These are phyloP conservation scores for Linum lewisii DNA, from an alignment of 345 rosid genomes.

Conservation along the genomic window DNA sequence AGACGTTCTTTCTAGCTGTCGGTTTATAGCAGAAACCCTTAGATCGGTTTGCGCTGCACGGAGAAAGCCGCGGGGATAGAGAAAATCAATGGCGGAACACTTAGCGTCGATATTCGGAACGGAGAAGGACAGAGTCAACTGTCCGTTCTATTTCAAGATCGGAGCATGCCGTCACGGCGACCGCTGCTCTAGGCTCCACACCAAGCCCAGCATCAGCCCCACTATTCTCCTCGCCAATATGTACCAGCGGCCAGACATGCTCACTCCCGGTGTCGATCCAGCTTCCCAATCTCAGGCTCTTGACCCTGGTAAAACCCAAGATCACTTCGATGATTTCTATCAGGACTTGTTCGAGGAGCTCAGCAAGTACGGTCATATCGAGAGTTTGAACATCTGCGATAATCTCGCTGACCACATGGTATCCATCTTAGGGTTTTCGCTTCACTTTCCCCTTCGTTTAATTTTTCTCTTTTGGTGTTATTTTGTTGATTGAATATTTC, in stretches of 20 bases:
- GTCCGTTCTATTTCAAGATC: constrained; percentile 82
- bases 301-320: constrained; percentile 65
- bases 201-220: constrained; percentile 70
- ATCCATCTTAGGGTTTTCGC: neutral
- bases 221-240: constrained; percentile 71
- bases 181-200: constrained; percentile 86
- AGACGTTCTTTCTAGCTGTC: too few species aligned
- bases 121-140: constrained; percentile 81
- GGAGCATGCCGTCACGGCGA: constrained; percentile 92
- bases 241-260: constrained; percentile 86
- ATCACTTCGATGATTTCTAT: constrained; percentile 72
- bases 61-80: neutral
- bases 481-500: neutral
- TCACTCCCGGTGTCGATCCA: constrained; percentile 71
- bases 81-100: constrained; percentile 72
- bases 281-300: constrained; percentile 39
- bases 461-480: neutral
- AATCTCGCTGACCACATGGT: constrained; percentile 92
- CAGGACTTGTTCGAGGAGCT: constrained; percentile 90
- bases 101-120: constrained; percentile 84
- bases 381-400: constrained; percentile 75
- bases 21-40: neutral
- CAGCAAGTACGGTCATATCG: constrained; percentile 79
- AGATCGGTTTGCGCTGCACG: neutral
- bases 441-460: too few species aligned